Evolutionary conservation across 2,329 filamentous ascomycete genomes (phyloP).

Genomic region (Penicillium sp.): DNA sequence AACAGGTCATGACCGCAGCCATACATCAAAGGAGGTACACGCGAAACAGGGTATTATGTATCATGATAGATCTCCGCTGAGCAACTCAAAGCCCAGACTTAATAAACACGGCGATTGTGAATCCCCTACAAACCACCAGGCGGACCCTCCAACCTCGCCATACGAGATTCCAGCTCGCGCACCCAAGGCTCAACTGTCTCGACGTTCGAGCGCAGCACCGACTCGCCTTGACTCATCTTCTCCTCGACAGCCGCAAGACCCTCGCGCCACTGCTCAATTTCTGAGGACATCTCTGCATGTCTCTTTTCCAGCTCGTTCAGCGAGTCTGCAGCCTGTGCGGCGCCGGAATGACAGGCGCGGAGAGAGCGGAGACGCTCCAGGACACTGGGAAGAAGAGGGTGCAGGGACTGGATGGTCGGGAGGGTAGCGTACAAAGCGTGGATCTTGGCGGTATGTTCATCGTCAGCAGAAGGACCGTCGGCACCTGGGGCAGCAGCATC

Average conservation of each 20-base stretch:
- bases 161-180: conserved; percentile 76
- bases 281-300: conserved; percentile 78
- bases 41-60: conserved; percentile 27
- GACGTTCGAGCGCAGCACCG: conserved; percentile 74
- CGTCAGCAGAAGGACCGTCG: conserved; percentile 49
- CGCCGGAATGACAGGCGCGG: conserved; percentile 80
- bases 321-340: conserved; percentile 75
- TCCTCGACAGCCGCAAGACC: conserved; percentile 77
- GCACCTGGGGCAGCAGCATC: conserved; percentile 25
- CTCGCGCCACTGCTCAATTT: conserved; percentile 83
- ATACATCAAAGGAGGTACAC: conserved; percentile 10
- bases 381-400: conserved; percentile 80
- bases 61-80: conserved; percentile 11
- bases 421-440: conserved; percentile 88
- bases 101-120: neutral
- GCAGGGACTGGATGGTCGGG: conserved; percentile 81
- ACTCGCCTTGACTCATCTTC: conserved; percentile 69
- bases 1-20: neutral
- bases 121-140: conserved; percentile 12
- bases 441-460: conserved; percentile 79
- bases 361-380: conserved; percentile 83
- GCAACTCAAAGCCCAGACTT: neutral
- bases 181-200: conserved; percentile 87
- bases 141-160: conserved; percentile 58
- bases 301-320: conserved; percentile 74